Conservation (phyloP, 257 asterid species). For the Eucommia ulmoides region DNA sequence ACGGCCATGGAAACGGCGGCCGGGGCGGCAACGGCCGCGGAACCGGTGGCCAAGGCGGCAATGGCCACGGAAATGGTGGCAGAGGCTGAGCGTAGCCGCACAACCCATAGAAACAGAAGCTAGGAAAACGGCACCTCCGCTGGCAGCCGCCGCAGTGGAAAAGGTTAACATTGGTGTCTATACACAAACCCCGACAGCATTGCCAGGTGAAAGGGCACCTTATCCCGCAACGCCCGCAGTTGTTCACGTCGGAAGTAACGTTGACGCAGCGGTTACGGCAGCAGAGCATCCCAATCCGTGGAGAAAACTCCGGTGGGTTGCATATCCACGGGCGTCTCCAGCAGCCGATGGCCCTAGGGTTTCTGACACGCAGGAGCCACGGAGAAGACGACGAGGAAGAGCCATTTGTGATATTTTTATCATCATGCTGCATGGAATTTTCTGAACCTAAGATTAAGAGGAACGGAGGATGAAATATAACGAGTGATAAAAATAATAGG, state of each 20-base stretch:
- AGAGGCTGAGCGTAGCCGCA: background rate
- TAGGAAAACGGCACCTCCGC: background rate
- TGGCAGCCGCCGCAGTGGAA: background rate
- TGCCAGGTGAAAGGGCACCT: background rate
- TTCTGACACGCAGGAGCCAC: background rate
- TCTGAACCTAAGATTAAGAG: no score
- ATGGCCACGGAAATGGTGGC: constrained; percentile 35
- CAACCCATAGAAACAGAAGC: background rate
- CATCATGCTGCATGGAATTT: no score
- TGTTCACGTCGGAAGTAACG: background rate
- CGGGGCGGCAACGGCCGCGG: constrained; percentile 15
- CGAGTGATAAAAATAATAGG: no score
- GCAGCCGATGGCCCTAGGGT: background rate
- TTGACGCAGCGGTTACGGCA: background rate
- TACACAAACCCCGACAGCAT: background rate
- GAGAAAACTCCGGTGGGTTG: background rate
- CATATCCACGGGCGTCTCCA: background rate
- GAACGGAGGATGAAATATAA: no score
- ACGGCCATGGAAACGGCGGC: constrained; percentile 7
- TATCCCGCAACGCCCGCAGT: background rate
- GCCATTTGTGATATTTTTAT: no score
- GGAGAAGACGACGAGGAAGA: constrained; percentile 7
- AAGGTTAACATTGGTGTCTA: background rate
- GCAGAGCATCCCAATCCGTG: background rate
- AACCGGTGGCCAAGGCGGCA: constrained; percentile 17